A percentile compares a stretch with the other conserved stretches of the same genome.
These are phyloP conservation scores for Penicillium sclerotiorum DNA, from an alignment of 2,329 filamentous ascomycete species.

Conservation along the genomic window DNA sequence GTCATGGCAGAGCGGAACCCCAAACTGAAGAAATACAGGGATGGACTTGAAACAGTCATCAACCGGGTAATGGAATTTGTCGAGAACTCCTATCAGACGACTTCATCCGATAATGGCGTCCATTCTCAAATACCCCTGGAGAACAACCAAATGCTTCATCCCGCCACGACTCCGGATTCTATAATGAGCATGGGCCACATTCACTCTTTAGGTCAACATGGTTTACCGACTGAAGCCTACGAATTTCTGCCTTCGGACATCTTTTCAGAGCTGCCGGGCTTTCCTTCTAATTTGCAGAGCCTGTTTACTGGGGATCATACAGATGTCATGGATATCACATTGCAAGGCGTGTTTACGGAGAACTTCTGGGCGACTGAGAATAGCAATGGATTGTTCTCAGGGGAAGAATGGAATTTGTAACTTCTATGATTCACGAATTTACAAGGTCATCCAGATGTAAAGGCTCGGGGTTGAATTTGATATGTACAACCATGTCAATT, in stretches of 20 bases:
- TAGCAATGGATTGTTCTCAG: not conserved
- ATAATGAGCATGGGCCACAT: not conserved
- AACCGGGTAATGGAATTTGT: slow-evolving; percentile 21
- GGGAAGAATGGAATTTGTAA: not conserved
- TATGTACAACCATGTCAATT: no score
- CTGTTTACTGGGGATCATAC: not conserved
- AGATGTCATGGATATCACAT: not conserved
- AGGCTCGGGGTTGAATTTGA: no score
- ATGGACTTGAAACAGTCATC: slow-evolving; percentile 22
- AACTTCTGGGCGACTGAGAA: not conserved
- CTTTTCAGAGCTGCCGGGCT: not conserved
- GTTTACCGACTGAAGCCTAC: not conserved
- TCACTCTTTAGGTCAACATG: not conserved
- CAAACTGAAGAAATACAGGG: slow-evolving; percentile 21
- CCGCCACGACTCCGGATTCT: not conserved
- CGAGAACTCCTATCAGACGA: not conserved
- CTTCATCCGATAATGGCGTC: not conserved
- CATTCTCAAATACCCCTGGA: not conserved
- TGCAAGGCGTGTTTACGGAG: not conserved
- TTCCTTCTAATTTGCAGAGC: not conserved
- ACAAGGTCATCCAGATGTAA: no score
- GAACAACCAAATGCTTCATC: not conserved
- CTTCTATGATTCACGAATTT: no score
- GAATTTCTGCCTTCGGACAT: not conserved
- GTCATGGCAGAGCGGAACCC: slow-evolving; percentile 26